Base-by-base conservation (phyloP, 768 basidiomycete species). In the Phaeolepiota aurea region DNA sequence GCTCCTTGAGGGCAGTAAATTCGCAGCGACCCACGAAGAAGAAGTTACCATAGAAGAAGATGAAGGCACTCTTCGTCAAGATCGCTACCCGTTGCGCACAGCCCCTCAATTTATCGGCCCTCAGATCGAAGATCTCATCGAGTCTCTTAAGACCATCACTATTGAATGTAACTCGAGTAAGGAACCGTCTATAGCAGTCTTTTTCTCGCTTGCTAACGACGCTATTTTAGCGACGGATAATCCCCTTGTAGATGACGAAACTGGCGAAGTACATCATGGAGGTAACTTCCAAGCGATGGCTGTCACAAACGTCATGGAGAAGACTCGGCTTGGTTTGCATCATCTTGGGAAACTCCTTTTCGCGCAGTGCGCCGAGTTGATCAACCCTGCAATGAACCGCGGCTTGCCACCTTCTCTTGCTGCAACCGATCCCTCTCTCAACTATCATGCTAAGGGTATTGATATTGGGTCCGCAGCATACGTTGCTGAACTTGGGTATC, bases 201-300 rank as follows among this genome's bases (percentile, higher is more conserved):
- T 15, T 3, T 28, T 23, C 9, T 18, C 20, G 5, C 20, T 22
- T 20, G 15, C 1, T 45, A 47, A 31, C 43, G 49, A 21, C 42
- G 35, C 42, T 32, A 21, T 47, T 45, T n/a, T 45, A 86, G 82
- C 86, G 15, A 89, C 87, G 18, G 87, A 89, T 51, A 89, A 89
- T 53, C 87, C 87, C 9, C 72, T 89, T 31, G 66, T 87, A 43
- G 82, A 87, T 51, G 74, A 75, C n/a, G 72, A 80, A 39, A 76
- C 76, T 20, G 76, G 75, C 2, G 56, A 66, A 28, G 68, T 84
- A 11, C 81, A 87, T 54, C 79, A 86, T 47, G 86, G 84, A 18
- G 90, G 89, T 12, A 92, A 91, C 57, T 92, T 93, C 71, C 89
- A 86, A 57, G 83, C 83, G 0, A 85, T 85, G 78, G 71, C 81